phyloP scores from a whole-genome alignment of 257 asterid species.

The Buddleja alternifolia region DNA sequence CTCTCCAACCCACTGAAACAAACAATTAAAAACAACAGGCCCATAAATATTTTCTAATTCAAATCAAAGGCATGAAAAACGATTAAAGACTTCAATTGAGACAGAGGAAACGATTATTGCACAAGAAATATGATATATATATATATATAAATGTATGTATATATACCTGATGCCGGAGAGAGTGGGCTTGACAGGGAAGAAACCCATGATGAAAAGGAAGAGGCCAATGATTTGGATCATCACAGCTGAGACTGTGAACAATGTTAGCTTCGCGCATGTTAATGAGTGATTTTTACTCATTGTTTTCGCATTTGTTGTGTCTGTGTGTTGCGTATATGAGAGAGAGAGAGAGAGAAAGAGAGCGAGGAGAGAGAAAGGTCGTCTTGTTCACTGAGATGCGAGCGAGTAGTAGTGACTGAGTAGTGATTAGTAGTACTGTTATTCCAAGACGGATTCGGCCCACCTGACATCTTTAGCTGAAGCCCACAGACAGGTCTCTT shows the following conservation, averaged over 20 bases:
- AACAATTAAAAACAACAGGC: conserved; percentile 1
- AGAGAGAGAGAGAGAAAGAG: conserved; percentile 3
- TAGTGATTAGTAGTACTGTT: no score
- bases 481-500: no score
- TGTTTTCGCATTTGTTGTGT: conserved; percentile 12
- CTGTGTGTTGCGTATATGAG: neutral
- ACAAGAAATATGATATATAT: neutral
- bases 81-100: neutral
- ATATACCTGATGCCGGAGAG: conserved; percentile 76
- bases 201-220: conserved; percentile 65
- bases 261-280: conserved; percentile 60
- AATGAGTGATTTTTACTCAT: conserved; percentile 34
- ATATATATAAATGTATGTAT: no score
- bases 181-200: conserved; percentile 83
- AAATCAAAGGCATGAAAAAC: neutral
- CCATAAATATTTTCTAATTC: neutral
- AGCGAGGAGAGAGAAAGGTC: neutral
- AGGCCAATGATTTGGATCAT: conserved; percentile 70
- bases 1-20: conserved; percentile 75
- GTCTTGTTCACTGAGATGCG: neutral
- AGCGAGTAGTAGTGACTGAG: no score
- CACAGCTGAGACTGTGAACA: conserved; percentile 56
- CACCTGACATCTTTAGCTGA: no score
- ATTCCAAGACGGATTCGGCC: no score
- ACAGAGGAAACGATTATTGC: neutral